Evolutionary conservation across 345 rosid species (phyloP).

Genomic region (Camelina laxa): DNA sequence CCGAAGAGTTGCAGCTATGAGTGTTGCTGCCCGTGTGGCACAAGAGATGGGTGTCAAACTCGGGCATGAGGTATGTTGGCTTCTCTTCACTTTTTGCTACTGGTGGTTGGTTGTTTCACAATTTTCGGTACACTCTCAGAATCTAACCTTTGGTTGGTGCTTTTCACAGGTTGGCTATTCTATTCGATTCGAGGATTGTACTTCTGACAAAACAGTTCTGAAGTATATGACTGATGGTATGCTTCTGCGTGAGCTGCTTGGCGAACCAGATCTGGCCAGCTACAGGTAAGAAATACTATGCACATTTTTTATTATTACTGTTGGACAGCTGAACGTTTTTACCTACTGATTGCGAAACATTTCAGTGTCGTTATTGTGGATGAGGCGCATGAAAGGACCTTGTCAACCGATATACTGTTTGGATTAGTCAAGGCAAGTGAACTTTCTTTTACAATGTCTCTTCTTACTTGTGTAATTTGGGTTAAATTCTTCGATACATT

Average conservation of each 20-base stretch:
- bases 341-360: constrained; percentile 36
- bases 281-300: constrained; percentile 61
- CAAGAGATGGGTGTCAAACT: constrained; percentile 99
- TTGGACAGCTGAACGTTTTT: constrained; percentile 12
- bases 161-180: constrained; percentile 85
- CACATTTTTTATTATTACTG: not conserved
- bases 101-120: constrained; percentile 15
- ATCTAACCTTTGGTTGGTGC: constrained; percentile 28
- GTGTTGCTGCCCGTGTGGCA: constrained; percentile 98
- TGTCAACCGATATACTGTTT: constrained; percentile 94
- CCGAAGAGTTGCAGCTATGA: constrained; percentile 98
- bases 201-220: constrained; percentile 89
- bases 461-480: constrained; percentile 23
- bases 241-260: constrained; percentile 91
- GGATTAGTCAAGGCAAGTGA: constrained; percentile 88
- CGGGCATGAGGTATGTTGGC: constrained; percentile 79
- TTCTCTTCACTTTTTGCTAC: constrained; percentile 16
- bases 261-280: constrained; percentile 90
- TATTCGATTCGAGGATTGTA: constrained; percentile 97
- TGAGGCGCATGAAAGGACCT: constrained; percentile 98
- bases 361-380: constrained; percentile 94
- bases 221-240: constrained; percentile 99
- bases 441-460: constrained; percentile 13
- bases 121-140: not conserved
- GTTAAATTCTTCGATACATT: constrained; percentile 19